These are phyloP conservation scores for Coniochaeta prunicola DNA, from an alignment of 2,329 filamentous ascomycete genomes.

Conservation along the genomic window DNA sequence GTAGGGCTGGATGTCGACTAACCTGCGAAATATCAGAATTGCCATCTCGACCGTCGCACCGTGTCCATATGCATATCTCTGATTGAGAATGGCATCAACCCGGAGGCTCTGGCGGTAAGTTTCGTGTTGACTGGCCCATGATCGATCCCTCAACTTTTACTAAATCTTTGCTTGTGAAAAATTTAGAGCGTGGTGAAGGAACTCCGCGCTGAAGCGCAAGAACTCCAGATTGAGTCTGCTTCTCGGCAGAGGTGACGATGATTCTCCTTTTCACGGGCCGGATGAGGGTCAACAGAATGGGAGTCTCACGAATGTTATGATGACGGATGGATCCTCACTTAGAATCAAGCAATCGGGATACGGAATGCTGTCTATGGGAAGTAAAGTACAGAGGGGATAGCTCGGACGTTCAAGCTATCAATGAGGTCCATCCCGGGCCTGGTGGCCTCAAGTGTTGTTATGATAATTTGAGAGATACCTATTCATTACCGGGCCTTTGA, in stretches of 20 bases:
- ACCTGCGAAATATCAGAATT: too few relatives aligned
- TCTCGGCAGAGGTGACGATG: constrained; percentile 17
- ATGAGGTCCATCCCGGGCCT: too few relatives aligned
- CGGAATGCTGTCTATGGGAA: neutral
- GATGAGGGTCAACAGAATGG: neutral
- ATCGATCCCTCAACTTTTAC: too few relatives aligned
- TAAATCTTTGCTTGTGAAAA: too few relatives aligned
- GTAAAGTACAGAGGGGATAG: too few relatives aligned
- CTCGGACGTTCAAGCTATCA: too few relatives aligned
- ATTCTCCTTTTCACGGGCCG: neutral
- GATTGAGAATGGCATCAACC: constrained; percentile 95
- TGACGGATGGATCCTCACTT: neutral
- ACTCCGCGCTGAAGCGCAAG: constrained; percentile 48
- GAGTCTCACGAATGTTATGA: neutral
- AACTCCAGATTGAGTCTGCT: constrained; percentile 33
- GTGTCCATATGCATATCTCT: constrained; percentile 93
- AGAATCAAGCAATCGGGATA: neutral
- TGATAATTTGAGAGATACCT: too few relatives aligned
- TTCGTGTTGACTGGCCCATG: too few relatives aligned
- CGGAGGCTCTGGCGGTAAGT: constrained; percentile 85
- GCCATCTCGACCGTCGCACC: constrained; percentile 81
- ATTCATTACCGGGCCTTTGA: neutral
- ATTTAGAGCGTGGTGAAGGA: constrained; percentile 52
- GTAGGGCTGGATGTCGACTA: too few relatives aligned
- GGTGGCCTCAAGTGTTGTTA: too few relatives aligned